Base-by-base conservation (phyloP, 1,284 basidiomycete species). In the Anthracocystis panici-leucophaei region DNA sequence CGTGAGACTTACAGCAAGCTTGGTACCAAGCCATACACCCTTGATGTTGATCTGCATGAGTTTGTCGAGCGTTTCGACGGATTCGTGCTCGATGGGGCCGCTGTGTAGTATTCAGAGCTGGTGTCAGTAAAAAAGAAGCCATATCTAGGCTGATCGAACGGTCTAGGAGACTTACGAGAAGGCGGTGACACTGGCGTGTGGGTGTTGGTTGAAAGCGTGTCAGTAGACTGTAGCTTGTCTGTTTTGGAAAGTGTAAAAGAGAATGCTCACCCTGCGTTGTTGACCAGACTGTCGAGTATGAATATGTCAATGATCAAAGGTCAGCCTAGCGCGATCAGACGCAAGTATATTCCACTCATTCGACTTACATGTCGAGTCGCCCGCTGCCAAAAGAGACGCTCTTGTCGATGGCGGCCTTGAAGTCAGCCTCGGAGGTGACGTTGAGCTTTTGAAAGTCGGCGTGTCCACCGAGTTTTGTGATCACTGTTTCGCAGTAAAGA, bases 41-140 rank as follows among this genome's bases (percentile, higher is more conserved):
- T 72, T 67, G 58, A 74, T 54, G 56, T 77, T 77, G 62, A 77
- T 68, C 50, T 65, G 63, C 56, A 77, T 60, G 42, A 68, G 56
- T 33, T 58, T 57, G n/a, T 77, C 75, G 45, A 75, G 67, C 7
- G 55, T 25, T 2, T 73, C 53, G 56, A 77, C 20, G 2, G 66
- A 55, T 20, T 77, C 75, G 45, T 75, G 50, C 45, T 65, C 57
- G 53, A 77, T 74, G 11, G 66, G 66, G n/a, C 71, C 75, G 44
- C 46, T 48, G 27, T n/a, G 9, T n/a, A 2, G 35, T 3, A 38
- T 2, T 10, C 4, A 16, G 11, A 38, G 35, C 35, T 16, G 9
- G 11, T 10, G 25, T 18, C 46, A 48, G 27, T 18, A 4, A 29
- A 48, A 16, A 3, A 27, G 2, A 38, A 12, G 11, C 14, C 11